Evolutionary conservation across 164 flowering plant genomes (phyloP), one percentile per base, ranked within the genome.

Genomic region (Magnolia officinalis): DNA sequence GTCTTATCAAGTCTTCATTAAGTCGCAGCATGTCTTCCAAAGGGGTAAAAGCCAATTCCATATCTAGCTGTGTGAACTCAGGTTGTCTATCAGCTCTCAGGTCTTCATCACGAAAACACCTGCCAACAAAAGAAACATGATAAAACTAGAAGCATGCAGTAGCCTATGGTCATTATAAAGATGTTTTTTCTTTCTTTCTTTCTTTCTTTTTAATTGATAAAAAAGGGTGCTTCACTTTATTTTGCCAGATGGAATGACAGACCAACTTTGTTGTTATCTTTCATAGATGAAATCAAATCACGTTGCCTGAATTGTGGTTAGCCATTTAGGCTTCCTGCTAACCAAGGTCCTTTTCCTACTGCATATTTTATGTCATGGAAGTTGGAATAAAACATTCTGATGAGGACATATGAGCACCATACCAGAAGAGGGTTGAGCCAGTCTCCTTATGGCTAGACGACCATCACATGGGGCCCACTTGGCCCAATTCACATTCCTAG

Each of bases 91-190:
- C 97, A 16, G 97, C 96, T 78, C 98, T 88, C 63, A 93, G 83
- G 85, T 93, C 99, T 85, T 95, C 99, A 89, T 95, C 98, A 58
- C 98, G 89, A 70, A 95, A 95, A 81, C 99, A 95, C 82, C 99
- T 92, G 87, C 26, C 8, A 13, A 64, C 45, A 52, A 72, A 55
- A 74, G 71, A 64, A 58, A 24, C n/a, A 59, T 50, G 51, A 50
- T 31, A 21, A 11, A 67, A 59, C 13, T 63, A 52, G 61, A 61
- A 79, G 65, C 45, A 79, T 79, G 76, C 45, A 5, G 50, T 49
- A 29, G 26, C 7, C 16, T 24, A 9, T 66, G 31, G 14, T 26
- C 51, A 9, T 18, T 24, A 55, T 1, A 64, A 19, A 29, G 20
- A 64, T 26, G 24, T 20, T 4, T 8, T 55, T 72, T 16, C 24